Conservation (phyloP, 2,329 filamentous ascomycete genomes). For the Endoconidiophora polonica region DNA sequence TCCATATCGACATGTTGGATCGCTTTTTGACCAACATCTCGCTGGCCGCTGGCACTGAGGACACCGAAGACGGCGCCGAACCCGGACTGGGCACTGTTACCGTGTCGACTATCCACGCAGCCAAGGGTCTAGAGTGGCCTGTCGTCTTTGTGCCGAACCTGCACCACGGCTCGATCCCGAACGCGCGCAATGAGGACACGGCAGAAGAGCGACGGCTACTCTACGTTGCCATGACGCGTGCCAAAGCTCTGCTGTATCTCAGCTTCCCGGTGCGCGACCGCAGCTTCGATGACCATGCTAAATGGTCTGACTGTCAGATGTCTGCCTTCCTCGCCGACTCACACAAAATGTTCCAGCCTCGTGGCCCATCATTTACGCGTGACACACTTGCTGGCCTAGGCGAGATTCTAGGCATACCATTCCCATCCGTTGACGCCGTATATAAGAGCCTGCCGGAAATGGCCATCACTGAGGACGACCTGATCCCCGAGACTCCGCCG, state of each 20-base stretch:
- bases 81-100: conserved; percentile 44
- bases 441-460: conserved; percentile 35
- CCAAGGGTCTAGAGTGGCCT: conserved; percentile 93
- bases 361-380: conserved; percentile 54
- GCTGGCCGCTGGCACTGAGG: conserved; percentile 47
- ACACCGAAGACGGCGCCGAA: conserved; percentile 36
- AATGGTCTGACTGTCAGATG: conserved; percentile 11
- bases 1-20: conserved; percentile 47
- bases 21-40: conserved; percentile 81
- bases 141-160: conserved; percentile 83
- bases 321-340: conserved; percentile 17
- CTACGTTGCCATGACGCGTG: conserved; percentile 94
- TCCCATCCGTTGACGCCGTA: conserved; percentile 39
- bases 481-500: conserved; percentile 49
- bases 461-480: conserved; percentile 46
- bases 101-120: conserved; percentile 89
- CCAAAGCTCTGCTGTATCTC: conserved; percentile 70
- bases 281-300: background rate
- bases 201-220: conserved; percentile 78
- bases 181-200: conserved; percentile 66
- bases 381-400: conserved; percentile 48
- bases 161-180: conserved; percentile 81
- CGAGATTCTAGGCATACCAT: conserved; percentile 48
- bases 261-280: conserved; percentile 43
- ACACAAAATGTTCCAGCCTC: conserved; percentile 29